Evolutionary conservation across 768 basidiomycete species (phyloP), one percentile per base, ranked within the genome.

Genomic region (Phlegmacium glaucopus): DNA sequence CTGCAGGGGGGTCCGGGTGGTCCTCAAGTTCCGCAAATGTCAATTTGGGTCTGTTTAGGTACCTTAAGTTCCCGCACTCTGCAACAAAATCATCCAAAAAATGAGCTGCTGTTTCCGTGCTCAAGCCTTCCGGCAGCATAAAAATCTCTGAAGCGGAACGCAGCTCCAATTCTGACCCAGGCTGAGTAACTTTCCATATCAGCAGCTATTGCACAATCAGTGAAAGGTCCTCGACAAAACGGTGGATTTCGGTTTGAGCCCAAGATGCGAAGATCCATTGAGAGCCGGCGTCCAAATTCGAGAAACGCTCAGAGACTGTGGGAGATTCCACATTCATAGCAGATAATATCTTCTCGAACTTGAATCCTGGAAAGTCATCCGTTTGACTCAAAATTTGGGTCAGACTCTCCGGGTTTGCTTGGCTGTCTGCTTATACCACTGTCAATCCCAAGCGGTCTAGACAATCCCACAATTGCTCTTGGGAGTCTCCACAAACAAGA

Each of bases 181-280:
- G 40, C 27, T 42, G 53, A 18, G 43, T 49, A 3, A 57, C 61
- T 6, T 52, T 56, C 69, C 68, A 70, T 15, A 71, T 62, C 11
- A 72, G 71, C 38, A 75, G 60, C n/a, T 36, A 39, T 22, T 40
- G 51, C 3, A 64, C 67, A 13, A 56, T 34, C 9, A 44, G 16
- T 34, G 60, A 32, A 16, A 57, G 47, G 7, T 35, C 22, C 10
- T 61, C 44, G 13, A 55, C 44, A 16, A 35, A 34, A 38, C 43
- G 22, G 2, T 17, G 9, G 18, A 62, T 53, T 8, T 56, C 53
- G 0, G n/a, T 29, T 6, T 63, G 56, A 28, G 61, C 57, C 72
- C 72, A 73, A 17, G 49, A 37, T 9, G 66, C 64, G 53, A 75
- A 63, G 5, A 40, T 35, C 6, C 37, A 26, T 10, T 56, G 60